Percentiles rank a stretch among this genome's conserved stretches.
Conservation (phyloP, 345 rosid species). For the Rhizophora mangle region DNA sequence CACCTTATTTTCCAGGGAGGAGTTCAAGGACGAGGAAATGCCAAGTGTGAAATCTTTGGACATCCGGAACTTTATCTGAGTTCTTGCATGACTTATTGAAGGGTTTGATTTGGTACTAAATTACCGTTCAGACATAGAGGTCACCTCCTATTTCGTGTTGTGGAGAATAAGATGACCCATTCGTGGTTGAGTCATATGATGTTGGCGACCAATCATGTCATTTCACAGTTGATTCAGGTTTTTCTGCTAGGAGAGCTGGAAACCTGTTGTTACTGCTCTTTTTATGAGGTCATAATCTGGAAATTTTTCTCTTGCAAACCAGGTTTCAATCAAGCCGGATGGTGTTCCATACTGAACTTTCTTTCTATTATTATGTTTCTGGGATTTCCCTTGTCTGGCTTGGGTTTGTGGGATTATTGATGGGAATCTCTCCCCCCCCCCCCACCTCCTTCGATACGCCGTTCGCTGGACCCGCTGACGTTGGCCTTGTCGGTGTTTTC, state of each 20-base stretch:
- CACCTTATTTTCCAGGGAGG: constrained; percentile 57
- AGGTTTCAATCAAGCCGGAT: background rate
- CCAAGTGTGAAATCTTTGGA: constrained; percentile 83
- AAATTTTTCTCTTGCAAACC: background rate
- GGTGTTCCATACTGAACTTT: too few species aligned
- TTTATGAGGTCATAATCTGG: background rate
- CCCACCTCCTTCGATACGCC: too few species aligned
- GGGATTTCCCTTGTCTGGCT: too few species aligned
- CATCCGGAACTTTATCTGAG: constrained; percentile 79
- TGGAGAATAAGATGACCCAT: constrained; percentile 21
- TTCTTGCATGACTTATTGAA: background rate
- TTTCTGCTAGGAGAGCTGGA: background rate
- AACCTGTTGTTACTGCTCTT: constrained; percentile 6
- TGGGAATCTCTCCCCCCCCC: too few species aligned
- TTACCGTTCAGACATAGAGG: background rate
- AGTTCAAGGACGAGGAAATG: constrained; percentile 80
- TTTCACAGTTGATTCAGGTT: background rate
- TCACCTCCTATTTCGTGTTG: constrained; percentile 7
- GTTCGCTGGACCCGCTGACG: too few species aligned
- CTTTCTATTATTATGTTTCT: too few species aligned
- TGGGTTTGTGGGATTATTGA: too few species aligned
- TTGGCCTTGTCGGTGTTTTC: too few species aligned
- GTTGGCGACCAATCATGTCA: background rate
- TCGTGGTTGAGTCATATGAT: background rate
- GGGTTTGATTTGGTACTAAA: constrained; percentile 8